Evolutionary conservation across 2,329 filamentous ascomycete genomes (phyloP).

Genomic region (Elsinoe batatas): DNA sequence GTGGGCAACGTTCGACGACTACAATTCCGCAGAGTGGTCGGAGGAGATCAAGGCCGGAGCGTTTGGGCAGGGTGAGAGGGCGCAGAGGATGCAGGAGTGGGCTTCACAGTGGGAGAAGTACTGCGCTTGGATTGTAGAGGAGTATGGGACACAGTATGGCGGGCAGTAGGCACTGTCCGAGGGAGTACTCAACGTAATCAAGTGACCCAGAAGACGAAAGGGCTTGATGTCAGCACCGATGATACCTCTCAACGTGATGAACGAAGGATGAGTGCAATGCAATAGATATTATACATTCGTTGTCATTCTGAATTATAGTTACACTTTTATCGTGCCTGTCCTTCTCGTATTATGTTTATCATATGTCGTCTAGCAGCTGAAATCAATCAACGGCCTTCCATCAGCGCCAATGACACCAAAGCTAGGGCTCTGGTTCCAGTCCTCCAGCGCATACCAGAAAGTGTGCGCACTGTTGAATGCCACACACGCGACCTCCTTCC

Average conservation of each 20-base stretch:
- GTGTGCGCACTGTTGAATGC: conserved; percentile 45
- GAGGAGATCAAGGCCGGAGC: conserved; percentile 64
- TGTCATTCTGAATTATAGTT: conserved; percentile 1
- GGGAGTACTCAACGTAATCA: background rate
- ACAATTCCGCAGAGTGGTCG: conserved; percentile 59
- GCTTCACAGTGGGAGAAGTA: conserved; percentile 75
- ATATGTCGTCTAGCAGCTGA: conserved; percentile 20
- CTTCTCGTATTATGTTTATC: too few relatives aligned
- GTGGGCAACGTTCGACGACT: conserved; percentile 83
- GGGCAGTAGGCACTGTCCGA: background rate
- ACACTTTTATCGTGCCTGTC: background rate
- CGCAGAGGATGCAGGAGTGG: conserved; percentile 67
- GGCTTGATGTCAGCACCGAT: background rate
- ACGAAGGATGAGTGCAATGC: background rate
- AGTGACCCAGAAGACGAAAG: background rate
- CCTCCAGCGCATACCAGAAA: conserved; percentile 44
- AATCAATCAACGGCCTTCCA: conserved; percentile 26
- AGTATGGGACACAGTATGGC: conserved; percentile 40
- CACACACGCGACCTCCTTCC: conserved; percentile 51
- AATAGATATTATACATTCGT: conserved; percentile 10
- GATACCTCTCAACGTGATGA: background rate
- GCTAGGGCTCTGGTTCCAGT: conserved; percentile 32
- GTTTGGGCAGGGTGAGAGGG: conserved; percentile 60
- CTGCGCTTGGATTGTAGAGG: conserved; percentile 78
- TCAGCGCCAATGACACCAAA: conserved; percentile 33